Base-by-base conservation (phyloP, 768 basidiomycete genomes). In the Kwoniella heveanensis region DNA sequence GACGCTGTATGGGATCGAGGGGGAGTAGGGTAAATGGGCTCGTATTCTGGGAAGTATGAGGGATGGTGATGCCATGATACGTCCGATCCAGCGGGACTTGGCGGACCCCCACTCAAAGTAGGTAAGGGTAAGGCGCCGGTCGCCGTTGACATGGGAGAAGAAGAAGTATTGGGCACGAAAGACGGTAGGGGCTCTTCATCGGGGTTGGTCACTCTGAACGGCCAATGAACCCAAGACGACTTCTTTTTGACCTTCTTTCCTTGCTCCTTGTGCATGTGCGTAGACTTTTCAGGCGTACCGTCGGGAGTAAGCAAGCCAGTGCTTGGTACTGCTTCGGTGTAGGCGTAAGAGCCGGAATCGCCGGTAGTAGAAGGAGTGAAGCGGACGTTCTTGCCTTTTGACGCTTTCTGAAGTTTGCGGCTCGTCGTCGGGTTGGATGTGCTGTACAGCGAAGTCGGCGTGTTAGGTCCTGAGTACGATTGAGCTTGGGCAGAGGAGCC, bases 41-140 rank as follows among this genome's bases (percentile, higher is more conserved):
- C 65, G 61, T 72, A 75, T 32, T 65, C 65, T 30, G 71, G 73
- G 56, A 68, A 74, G 54, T 74, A 74, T n/a, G 71, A 67, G 24
- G 61, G 37, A 48, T 74, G 73, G 52, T 74, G 73, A 49, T 74
- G 70, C 73, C 73, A 74, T 37, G 71, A 65, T 25, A 26, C 21
- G 27, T 50, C 53, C 26, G 64, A 54, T 22, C 17, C 54, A 25
- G 59, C 53, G 2, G 67, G 60, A 24, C 39, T 50, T 1, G 66
- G 63, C 24, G 48, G 50, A 37, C 48, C 39, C 17, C 39, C 39
- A 9, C 36, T 47, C 8, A 46, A 1, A 1, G 54, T 56, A 26
- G 54, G 54, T 15, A 56, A 13, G 12, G n/a, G n/a, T n/a, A n/a
- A n/a, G n/a, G n/a, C n/a, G n/a, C n/a, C n/a, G n/a, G n/a, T n/a